Evolutionary conservation across 2,329 filamentous ascomycete genomes (phyloP).

Genomic region (Drechslerella stenobrocha): DNA sequence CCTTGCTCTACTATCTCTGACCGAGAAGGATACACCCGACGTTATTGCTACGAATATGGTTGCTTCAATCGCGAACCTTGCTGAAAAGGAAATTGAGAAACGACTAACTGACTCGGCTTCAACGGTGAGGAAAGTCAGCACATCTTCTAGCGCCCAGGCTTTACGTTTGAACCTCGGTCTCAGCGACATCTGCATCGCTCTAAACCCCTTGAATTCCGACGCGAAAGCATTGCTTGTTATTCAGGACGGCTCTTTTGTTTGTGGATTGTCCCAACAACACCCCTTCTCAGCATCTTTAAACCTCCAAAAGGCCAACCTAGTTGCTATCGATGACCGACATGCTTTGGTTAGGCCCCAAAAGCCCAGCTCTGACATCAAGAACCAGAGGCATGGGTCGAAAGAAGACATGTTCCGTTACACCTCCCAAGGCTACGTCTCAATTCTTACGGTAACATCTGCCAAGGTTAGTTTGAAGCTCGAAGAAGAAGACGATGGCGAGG

Average conservation of each 20-base stretch:
- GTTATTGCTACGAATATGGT: constrained; percentile 76
- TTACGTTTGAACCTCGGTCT: constrained; percentile 74
- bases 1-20: constrained; percentile 74
- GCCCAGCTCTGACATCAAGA: constrained; percentile 14
- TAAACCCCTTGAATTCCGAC: constrained; percentile 75
- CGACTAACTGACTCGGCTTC: constrained; percentile 20
- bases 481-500: constrained; percentile 62
- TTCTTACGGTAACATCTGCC: constrained; percentile 84
- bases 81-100: constrained; percentile 58
- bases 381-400: constrained; percentile 53
- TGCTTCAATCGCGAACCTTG: constrained; percentile 76
- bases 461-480: constrained; percentile 67
- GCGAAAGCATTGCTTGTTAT: constrained; percentile 80
- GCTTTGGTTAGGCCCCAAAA: constrained; percentile 55
- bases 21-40: constrained; percentile 68
- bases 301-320: constrained; percentile 77
- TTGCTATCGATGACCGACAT: constrained; percentile 76
- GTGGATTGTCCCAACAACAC: constrained; percentile 67
- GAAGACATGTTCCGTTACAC: constrained; percentile 61
- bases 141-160: constrained; percentile 59
- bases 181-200: constrained; percentile 76
- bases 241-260: constrained; percentile 73
- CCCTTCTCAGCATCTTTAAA: constrained; percentile 68
- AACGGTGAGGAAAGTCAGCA: constrained; percentile 37
- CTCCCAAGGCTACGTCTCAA: constrained; percentile 75